Evolutionary conservation across 2,329 filamentous ascomycete species (phyloP).

Genomic region (Malbranchea zuffiana): DNA sequence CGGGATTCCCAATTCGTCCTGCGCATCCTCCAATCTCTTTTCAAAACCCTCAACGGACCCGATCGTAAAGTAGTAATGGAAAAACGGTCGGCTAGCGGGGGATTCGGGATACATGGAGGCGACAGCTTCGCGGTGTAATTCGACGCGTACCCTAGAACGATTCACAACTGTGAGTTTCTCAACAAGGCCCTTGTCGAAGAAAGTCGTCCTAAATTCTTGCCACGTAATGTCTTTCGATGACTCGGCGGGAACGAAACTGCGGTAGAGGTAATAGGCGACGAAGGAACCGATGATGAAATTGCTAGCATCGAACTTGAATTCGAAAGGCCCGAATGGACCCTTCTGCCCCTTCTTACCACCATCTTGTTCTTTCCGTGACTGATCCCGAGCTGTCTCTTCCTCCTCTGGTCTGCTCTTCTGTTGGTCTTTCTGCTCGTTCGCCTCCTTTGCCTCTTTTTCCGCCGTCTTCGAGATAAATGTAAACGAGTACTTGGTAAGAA

Average conservation of each 20-base stretch:
- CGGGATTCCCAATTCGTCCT: slow-evolving; percentile 77
- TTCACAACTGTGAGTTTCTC: slow-evolving; percentile 81
- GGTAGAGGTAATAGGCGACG: slow-evolving; percentile 52
- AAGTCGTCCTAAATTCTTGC: slow-evolving; percentile 90
- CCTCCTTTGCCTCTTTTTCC: slow-evolving; percentile 14
- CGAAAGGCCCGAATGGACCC: slow-evolving; percentile 29
- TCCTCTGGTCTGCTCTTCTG: slow-evolving; percentile 14
- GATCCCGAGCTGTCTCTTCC: slow-evolving; percentile 16
- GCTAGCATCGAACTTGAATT: slow-evolving; percentile 44
- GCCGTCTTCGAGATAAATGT: slow-evolving; percentile 34
- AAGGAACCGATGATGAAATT: slow-evolving; percentile 49
- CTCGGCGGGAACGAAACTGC: slow-evolving; percentile 55
- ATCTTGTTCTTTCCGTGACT: slow-evolving; percentile 23
- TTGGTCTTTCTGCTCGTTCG: slow-evolving; percentile 14
- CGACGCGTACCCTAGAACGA: slow-evolving; percentile 65
- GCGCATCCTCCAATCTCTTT: slow-evolving; percentile 73
- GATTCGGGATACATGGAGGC: slow-evolving; percentile 65
- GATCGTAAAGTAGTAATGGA: slow-evolving; percentile 89
- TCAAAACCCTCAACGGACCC: slow-evolving; percentile 92
- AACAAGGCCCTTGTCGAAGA: slow-evolving; percentile 90
- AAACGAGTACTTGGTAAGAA: slow-evolving; percentile 47
- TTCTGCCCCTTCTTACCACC: slow-evolving; percentile 21
- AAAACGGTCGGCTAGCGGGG: slow-evolving; percentile 54
- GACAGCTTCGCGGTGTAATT: slow-evolving; percentile 65
- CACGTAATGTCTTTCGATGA: slow-evolving; percentile 77